phyloP scores from a whole-genome alignment of 2,329 filamentous ascomycete genomes.

The Paracamarosporium sp. region DNA sequence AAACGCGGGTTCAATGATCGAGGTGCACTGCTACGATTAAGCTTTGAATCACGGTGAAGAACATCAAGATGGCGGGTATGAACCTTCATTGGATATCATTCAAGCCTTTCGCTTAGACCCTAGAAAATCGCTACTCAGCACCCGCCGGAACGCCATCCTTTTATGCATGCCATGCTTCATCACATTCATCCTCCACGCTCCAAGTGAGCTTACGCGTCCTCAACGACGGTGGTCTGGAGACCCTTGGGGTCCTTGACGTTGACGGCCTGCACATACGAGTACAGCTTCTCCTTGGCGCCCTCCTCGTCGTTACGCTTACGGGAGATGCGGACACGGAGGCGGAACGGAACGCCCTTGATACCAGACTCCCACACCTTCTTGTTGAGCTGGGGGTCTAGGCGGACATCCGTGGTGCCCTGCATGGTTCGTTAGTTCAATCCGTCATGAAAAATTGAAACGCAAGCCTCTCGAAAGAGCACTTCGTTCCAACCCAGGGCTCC shows the following conservation, averaged over 20 bases:
- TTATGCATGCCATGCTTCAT: slow-evolving; percentile 34
- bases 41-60: neutral
- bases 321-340: slow-evolving; percentile 97
- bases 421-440: slow-evolving; percentile 22
- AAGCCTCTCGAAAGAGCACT: neutral
- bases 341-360: slow-evolving; percentile 98
- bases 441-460: neutral
- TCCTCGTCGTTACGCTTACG: slow-evolving; percentile 99
- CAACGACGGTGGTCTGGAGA: slow-evolving; percentile 88
- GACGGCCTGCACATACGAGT: slow-evolving; percentile 99
- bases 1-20: too few species aligned
- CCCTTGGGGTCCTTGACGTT: slow-evolving; percentile 99
- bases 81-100: slow-evolving; percentile 46
- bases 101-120: slow-evolving; percentile 38
- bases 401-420: slow-evolving; percentile 95
- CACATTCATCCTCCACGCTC: slow-evolving; percentile 4
- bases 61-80: slow-evolving; percentile 34
- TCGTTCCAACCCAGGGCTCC: neutral
- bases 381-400: slow-evolving; percentile 97
- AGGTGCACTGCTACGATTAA: neutral
- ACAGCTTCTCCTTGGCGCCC: slow-evolving; percentile 99
- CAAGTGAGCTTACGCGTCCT: slow-evolving; percentile 59
- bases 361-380: slow-evolving; percentile 99
- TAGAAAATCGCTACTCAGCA: slow-evolving; percentile 39
- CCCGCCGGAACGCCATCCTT: slow-evolving; percentile 45